Percentiles rank a stretch among this genome's conserved stretches.
Conservation (phyloP, 2,329 filamentous ascomycete genomes). For the Penicillium decumbens region DNA sequence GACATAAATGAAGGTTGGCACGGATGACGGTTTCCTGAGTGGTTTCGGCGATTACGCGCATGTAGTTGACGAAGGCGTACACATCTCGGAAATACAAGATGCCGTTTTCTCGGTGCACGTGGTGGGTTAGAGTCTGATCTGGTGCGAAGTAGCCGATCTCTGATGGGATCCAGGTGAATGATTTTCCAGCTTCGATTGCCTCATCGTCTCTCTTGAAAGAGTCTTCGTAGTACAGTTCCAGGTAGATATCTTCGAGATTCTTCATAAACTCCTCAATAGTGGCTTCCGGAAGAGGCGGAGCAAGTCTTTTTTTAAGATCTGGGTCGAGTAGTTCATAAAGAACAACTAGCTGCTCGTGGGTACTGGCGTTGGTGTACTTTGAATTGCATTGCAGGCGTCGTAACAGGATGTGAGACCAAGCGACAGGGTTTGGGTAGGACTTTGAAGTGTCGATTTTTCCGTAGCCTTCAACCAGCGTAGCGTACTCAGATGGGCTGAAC, state of each 20-base stretch:
- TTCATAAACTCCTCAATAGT: neutral
- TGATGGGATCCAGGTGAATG: neutral
- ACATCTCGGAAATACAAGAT: neutral
- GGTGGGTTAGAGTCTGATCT: neutral
- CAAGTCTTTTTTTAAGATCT: neutral
- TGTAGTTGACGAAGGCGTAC: neutral
- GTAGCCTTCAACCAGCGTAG: neutral
- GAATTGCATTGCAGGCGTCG: neutral
- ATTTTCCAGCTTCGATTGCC: neutral
- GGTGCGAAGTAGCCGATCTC: neutral
- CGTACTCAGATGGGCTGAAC: neutral
- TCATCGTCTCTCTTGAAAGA: neutral
- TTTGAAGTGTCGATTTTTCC: neutral
- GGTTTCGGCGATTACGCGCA: neutral
- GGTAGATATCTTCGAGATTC: neutral
- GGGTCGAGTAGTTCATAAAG: neutral
- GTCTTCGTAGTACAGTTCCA: neutral
- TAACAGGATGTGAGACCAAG: neutral
- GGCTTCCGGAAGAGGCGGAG: neutral
- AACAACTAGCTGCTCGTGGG: neutral
- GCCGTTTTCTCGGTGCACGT: neutral
- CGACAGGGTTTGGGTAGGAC: neutral
- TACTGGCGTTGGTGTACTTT: neutral
- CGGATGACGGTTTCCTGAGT: neutral
- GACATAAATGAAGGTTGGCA: neutral